phyloP scores from a whole-genome alignment of 441 rosid genomes.

The Populus hybrid region DNA sequence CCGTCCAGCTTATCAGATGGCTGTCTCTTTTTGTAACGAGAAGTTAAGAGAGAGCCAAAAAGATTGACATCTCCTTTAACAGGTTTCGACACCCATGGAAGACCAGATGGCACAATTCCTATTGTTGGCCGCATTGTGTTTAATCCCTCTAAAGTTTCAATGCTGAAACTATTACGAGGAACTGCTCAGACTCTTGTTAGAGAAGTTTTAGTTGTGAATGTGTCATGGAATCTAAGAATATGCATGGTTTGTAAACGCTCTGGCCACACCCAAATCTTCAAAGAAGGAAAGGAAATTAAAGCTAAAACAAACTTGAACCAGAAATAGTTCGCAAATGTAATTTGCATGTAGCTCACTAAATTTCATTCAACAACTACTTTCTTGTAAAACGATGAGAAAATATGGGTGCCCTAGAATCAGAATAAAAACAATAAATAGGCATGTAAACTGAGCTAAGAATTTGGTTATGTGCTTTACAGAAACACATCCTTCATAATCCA shows the following conservation, averaged over 20 bases:
- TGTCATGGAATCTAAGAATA: slow-evolving; percentile 60
- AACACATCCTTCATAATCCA: not conserved
- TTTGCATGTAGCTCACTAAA: not conserved
- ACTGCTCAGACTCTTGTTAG: slow-evolving; percentile 72
- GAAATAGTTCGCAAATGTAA: not conserved
- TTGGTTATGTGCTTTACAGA: not conserved
- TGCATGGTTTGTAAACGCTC: slow-evolving; percentile 88
- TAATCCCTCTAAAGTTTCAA: slow-evolving; percentile 57
- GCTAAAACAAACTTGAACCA: not conserved
- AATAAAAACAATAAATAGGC: no score
- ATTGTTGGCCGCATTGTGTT: slow-evolving; percentile 62
- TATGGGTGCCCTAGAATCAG: not conserved
- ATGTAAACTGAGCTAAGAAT: not conserved
- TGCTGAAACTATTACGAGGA: slow-evolving; percentile 74
- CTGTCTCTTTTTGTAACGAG: slow-evolving; percentile 28
- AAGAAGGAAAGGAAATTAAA: slow-evolving; percentile 13
- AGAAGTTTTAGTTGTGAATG: slow-evolving; percentile 68
- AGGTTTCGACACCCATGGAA: slow-evolving; percentile 58
- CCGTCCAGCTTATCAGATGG: slow-evolving; percentile 17
- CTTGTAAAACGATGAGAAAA: not conserved
- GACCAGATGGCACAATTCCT: slow-evolving; percentile 90
- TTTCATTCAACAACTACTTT: not conserved
- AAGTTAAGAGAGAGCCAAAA: slow-evolving; percentile 36
- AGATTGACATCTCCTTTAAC: slow-evolving; percentile 36
- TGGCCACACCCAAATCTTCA: slow-evolving; percentile 91